A percentile compares a stretch with the other conserved stretches of the same genome.
Evolutionary conservation across 2,329 filamentous ascomycete species (phyloP).

Genomic region (Grosmannia huntii): DNA sequence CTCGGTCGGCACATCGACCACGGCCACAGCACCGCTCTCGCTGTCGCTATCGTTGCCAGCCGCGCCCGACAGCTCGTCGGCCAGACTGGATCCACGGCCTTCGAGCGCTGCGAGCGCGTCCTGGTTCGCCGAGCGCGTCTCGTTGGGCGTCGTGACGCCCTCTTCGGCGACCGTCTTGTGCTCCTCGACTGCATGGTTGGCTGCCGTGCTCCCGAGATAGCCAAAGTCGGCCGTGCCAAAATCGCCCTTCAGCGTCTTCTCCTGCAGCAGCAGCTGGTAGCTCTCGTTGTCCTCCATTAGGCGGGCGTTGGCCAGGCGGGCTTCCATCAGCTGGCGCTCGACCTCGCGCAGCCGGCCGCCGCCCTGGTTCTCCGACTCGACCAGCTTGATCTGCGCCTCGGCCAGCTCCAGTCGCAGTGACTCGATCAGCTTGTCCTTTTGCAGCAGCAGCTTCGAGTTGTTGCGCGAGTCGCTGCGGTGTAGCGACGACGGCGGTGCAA

Average conservation of each 20-base stretch:
- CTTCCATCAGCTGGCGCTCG: conserved; percentile 81
- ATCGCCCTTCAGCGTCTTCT: conserved; percentile 91
- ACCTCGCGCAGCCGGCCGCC: conserved; percentile 79
- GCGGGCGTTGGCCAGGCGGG: conserved; percentile 87
- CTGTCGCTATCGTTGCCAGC: conserved; percentile 40
- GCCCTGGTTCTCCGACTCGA: conserved; percentile 87
- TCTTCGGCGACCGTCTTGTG: background rate
- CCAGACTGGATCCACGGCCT: conserved; percentile 43
- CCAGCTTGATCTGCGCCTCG: conserved; percentile 87
- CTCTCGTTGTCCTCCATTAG: conserved; percentile 98
- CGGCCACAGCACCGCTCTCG: background rate
- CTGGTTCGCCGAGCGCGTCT: conserved; percentile 38
- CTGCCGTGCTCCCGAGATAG: conserved; percentile 23
- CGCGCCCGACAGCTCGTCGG: conserved; percentile 74
- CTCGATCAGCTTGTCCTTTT: conserved; percentile 96
- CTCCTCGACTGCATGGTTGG: background rate
- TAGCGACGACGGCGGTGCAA: conserved; percentile 73
- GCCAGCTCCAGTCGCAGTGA: conserved; percentile 82
- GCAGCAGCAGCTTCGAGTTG: conserved; percentile 77
- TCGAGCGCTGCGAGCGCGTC: conserved; percentile 53
- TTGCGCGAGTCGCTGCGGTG: conserved; percentile 81
- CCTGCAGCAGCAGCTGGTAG: conserved; percentile 86
- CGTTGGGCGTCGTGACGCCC: conserved; percentile 3
- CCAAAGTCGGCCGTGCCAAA: conserved; percentile 74
- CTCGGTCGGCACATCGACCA: conserved; percentile 19